Evolutionary conservation across 108 stramenopile species (phyloP), one percentile per base, ranked within the genome.

Genomic region (Skeletonema potamos): DNA sequence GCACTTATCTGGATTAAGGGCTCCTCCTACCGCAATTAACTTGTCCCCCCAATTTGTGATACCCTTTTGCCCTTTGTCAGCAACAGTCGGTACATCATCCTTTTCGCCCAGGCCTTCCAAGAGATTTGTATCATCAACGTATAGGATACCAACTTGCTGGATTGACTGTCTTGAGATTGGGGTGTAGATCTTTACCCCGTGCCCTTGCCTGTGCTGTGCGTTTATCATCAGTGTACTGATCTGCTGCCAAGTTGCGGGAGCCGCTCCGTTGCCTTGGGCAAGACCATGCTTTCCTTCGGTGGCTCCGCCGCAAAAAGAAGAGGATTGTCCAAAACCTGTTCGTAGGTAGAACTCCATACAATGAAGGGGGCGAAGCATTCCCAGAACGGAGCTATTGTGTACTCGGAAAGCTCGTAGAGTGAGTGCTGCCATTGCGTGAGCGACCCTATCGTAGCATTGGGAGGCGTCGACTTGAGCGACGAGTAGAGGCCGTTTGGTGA

Each of bases 311-410:
- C 36, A 54, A 27, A 17, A 61, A 1, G 22, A 15, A 1, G 11
- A 11, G 7, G 77, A 79, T 27, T 73, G 56, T 0, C 77, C 77
- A 28, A 68, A 73, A 0, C 72, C 77, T 0, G 65, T 79, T 0
- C 77, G 27, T 0, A 79, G 66, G 27, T 27, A 62, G 66, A 65
- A 79, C 17, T 67, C 28, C 77, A 79, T 79, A 2, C 7, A 1
- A 1, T 59, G 56, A 18, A 79, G 65, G 0, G 77, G 32, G 4
- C 20, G 33, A 2, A 79, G 46, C 66, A 79, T 73, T 5, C 7
- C 7, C 0, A 28, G 26, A 0, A 66, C 36, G 10, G 77, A 9
- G 18, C 54, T 34, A 3, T 27, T 2, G 29, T 7, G 33, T 0
- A 73, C 41, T 4, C 46, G 44, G 11, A 58, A 65, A 0, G 77